Evolutionary conservation across 129 eudicot genomes (phyloP).

Genomic region (Escallonia rubra): DNA sequence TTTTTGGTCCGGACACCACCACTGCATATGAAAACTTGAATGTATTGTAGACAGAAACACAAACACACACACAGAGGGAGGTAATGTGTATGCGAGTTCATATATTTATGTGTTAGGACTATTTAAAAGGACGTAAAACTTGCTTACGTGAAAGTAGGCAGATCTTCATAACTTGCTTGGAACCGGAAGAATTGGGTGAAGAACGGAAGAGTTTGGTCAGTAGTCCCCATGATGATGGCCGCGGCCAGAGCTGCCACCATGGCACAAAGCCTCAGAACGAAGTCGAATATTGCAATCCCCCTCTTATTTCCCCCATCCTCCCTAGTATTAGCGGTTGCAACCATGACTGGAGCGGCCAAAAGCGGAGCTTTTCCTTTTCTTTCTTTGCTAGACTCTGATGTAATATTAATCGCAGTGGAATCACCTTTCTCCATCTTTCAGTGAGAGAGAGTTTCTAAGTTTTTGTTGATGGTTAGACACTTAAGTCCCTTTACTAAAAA

Average conservation of each 20-base stretch:
- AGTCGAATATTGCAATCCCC: constrained; percentile 35
- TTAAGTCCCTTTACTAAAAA: too few relatives aligned
- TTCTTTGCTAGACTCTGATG: neutral
- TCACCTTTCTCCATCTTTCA: constrained; percentile 52
- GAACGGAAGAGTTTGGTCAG: constrained; percentile 34
- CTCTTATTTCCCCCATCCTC: neutral
- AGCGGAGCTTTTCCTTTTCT: too few relatives aligned
- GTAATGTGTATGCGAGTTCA: too few relatives aligned
- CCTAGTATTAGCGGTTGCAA: too few relatives aligned
- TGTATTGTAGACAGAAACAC: too few relatives aligned
- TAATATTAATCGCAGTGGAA: constrained; percentile 31
- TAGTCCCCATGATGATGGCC: neutral
- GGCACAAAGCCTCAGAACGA: neutral
- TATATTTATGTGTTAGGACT: too few relatives aligned
- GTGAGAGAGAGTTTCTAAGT: too few relatives aligned
- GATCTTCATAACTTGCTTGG: constrained; percentile 47
- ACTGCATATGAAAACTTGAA: too few relatives aligned
- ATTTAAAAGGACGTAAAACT: neutral
- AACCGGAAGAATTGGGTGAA: constrained; percentile 51
- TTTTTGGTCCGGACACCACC: too few relatives aligned
- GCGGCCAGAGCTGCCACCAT: constrained; percentile 44
- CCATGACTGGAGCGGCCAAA: too few relatives aligned
- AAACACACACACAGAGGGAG: neutral
- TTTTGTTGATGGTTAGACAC: too few relatives aligned
- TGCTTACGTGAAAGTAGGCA: constrained; percentile 69